Evolutionary conservation across 257 asterid genomes (phyloP).

Genomic region (Nicotiana attenuata): DNA sequence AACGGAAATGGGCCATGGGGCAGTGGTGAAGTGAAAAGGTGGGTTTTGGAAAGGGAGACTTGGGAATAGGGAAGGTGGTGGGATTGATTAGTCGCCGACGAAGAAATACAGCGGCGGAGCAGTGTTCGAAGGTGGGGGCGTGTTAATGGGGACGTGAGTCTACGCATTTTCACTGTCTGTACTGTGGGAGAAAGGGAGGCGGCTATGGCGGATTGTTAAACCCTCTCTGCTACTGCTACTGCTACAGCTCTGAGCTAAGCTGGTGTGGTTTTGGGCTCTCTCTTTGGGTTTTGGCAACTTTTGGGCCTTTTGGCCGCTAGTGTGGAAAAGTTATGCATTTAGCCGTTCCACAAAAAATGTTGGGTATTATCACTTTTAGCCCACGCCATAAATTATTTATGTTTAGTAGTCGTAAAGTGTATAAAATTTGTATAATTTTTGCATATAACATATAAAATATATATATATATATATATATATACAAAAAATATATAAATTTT

Average conservation of each 20-base stretch:
- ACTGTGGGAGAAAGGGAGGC: neutral
- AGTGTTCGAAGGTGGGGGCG: conserved; percentile 45
- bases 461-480: no score
- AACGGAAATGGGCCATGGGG: conserved; percentile 11
- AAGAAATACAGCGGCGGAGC: conserved; percentile 33
- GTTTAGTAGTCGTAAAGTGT: no score
- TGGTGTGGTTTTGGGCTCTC: neutral
- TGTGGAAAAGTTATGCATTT: no score
- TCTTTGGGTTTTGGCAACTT: neutral
- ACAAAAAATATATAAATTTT: no score
- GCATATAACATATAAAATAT: no score
- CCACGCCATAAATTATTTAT: no score
- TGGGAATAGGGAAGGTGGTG: conserved; percentile 11
- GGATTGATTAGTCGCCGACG: conserved; percentile 19
- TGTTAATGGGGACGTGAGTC: conserved; percentile 30
- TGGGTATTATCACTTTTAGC: no score
- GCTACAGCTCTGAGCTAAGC: neutral
- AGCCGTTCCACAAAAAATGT: no score
- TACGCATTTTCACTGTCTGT: conserved; percentile 49
- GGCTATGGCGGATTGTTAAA: neutral
- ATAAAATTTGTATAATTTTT: no score
- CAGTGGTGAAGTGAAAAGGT: conserved; percentile 14
- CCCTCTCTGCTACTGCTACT: conserved; percentile 2
- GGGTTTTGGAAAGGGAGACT: neutral
- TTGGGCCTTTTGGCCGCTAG: neutral